These are phyloP conservation scores for Apiotrichum gracile DNA, from an alignment of 1,284 basidiomycete genomes.

Conservation along the genomic window DNA sequence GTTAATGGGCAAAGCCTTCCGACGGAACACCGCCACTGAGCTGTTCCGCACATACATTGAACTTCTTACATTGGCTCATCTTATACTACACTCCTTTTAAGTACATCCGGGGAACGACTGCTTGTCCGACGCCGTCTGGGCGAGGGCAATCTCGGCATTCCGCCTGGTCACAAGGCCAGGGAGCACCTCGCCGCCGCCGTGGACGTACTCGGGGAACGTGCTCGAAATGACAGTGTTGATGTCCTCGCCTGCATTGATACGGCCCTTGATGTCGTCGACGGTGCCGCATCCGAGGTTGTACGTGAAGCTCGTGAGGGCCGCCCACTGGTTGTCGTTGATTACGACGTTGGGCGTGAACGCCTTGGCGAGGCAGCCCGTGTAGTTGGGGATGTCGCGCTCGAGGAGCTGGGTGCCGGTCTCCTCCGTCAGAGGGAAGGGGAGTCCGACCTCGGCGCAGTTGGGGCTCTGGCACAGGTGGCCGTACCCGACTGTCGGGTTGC, in stretches of 20 bases:
- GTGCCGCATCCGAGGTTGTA: constrained; percentile 11
- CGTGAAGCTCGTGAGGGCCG: constrained; percentile 1
- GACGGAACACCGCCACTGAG: too few species aligned
- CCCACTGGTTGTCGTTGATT: constrained; percentile 14
- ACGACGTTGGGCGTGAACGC: too few species aligned
- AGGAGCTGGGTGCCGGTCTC: constrained; percentile 4
- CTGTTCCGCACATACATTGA: too few species aligned
- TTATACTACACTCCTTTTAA: too few species aligned
- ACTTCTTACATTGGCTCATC: too few species aligned
- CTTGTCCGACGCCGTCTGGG: too few species aligned
- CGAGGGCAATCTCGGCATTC: constrained; percentile 6
- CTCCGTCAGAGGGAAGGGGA: constrained; percentile 4
- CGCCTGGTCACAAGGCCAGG: constrained; percentile 4
- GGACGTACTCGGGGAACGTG: constrained; percentile 3
- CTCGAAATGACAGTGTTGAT: constrained; percentile 1
- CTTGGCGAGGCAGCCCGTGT: constrained; percentile 3
- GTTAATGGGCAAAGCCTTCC: too few species aligned
- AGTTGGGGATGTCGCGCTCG: constrained; percentile 4
- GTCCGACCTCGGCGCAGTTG: constrained; percentile 3
- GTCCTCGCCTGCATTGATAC: constrained; percentile 4
- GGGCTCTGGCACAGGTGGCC: constrained; percentile 7
- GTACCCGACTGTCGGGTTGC: constrained; percentile 11
- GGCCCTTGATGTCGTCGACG: background rate
- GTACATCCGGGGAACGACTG: too few species aligned
- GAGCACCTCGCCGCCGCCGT: background rate